phyloP scores from a whole-genome alignment of 257 asterid species.

The Primulina eburnea region DNA sequence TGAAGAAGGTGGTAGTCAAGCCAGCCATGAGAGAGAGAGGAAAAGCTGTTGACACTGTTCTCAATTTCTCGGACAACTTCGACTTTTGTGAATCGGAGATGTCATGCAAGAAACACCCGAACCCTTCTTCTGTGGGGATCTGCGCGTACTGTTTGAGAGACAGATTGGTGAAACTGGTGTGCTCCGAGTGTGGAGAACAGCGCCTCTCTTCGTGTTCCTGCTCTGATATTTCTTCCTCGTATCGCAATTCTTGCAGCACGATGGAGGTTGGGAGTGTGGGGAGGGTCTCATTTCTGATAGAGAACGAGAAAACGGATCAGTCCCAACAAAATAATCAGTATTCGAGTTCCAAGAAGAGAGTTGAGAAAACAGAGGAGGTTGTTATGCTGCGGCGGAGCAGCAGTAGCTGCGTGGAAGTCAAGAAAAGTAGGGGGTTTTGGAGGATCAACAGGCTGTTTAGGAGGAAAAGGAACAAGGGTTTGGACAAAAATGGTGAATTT shows the following conservation, averaged over 20 bases:
- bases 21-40: slow-evolving; percentile 65
- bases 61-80: slow-evolving; percentile 46
- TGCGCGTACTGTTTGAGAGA: slow-evolving; percentile 81
- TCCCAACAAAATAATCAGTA: not conserved
- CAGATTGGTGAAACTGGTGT: slow-evolving; percentile 59
- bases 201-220: slow-evolving; percentile 82
- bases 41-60: slow-evolving; percentile 42
- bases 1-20: not conserved
- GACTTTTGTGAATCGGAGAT: slow-evolving; percentile 55
- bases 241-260: slow-evolving; percentile 57
- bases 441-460: slow-evolving; percentile 63
- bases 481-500: slow-evolving; percentile 30
- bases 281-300: slow-evolving; percentile 67
- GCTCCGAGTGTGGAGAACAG: slow-evolving; percentile 95
- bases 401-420: slow-evolving; percentile 80
- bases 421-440: slow-evolving; percentile 77
- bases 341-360: slow-evolving; percentile 27
- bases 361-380: slow-evolving; percentile 48
- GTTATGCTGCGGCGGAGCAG: slow-evolving; percentile 61
- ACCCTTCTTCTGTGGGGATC: slow-evolving; percentile 58
- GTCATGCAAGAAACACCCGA: slow-evolving; percentile 78
- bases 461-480: slow-evolving; percentile 45
- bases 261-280: slow-evolving; percentile 80
- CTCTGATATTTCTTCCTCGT: slow-evolving; percentile 69
- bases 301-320: slow-evolving; percentile 55